Evolutionary conservation across 352 stramenopile species (phyloP), one percentile per base, ranked within the genome.

Genomic region (Phytophthora ramorum): DNA sequence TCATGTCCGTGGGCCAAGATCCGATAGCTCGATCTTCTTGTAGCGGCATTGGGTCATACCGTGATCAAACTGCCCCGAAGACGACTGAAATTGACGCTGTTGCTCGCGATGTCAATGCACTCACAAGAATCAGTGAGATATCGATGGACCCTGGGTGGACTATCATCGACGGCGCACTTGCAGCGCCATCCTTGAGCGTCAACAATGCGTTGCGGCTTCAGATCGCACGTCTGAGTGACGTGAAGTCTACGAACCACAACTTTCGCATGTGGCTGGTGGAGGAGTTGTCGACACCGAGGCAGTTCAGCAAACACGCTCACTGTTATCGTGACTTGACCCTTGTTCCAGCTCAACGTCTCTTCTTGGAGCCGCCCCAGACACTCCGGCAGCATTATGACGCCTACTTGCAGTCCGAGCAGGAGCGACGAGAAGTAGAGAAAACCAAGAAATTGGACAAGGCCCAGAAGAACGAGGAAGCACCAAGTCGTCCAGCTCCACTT

Each of bases 251-350:
- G 5, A 73, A 66, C 35, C 66, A 58, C 19, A n/a, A 71, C 4
- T 83, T 79, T 52, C 62, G 70, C 0, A 35, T 83, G 6, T 83
- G 73, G 72, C 22, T 83, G 7, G 57, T 75, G 10, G 61, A 69
- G 19, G 72, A 79, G 30, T 8, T 61, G 45, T 32, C 32, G 0
- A 26, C 16, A 28, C 19, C 12, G 19, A 26, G n/a, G n/a, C 16
- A 44, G 5, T 57, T 37, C 47, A 0, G 10, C 14, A 4, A 41
- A 2, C 19, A 16, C 4, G 41, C 14, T 6, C 19, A 34, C 5
- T 19, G 13, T 44, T 12, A 14, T 2, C 20, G 47, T 37, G 40
- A 48, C 9, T 46, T 66, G 8, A 48, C 49, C 19, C 38, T 51
- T 37, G 35, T 81, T 52, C 51, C 56, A 13, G 49, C 49, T 3